These are phyloP conservation scores for Persicaria tinctoria DNA, from an alignment of 148 eudicot genomes.

Conservation along the genomic window DNA sequence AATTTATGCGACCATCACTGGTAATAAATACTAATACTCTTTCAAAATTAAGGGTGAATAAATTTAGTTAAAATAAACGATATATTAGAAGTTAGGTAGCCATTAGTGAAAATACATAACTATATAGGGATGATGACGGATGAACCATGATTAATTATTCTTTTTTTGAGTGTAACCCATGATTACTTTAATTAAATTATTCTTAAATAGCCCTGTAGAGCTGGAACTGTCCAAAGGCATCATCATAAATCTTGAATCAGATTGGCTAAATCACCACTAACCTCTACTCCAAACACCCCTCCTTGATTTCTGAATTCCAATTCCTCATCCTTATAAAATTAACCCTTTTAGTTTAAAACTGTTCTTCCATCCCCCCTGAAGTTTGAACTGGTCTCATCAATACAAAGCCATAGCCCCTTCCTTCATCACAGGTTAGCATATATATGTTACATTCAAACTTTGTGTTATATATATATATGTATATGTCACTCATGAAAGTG, in stretches of 20 bases:
- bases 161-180: background rate
- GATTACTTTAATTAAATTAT: background rate
- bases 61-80: too few species aligned
- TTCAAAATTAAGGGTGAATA: too few species aligned
- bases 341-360: background rate
- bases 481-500: background rate
- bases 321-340: background rate
- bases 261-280: conserved; percentile 39
- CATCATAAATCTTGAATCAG: conserved; percentile 49
- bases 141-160: background rate
- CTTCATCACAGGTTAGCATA: background rate
- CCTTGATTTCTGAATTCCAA: conserved; percentile 44
- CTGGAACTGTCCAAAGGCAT: conserved; percentile 42
- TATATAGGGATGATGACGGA: background rate
- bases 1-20: too few species aligned
- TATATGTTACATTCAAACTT: background rate
- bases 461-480: background rate
- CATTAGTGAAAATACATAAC: background rate
- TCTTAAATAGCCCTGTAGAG: conserved; percentile 18
- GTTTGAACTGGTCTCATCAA: background rate
- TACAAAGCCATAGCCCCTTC: background rate
- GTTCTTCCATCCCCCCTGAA: background rate
- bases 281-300: conserved; percentile 21
- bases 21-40: too few species aligned
- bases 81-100: too few species aligned